phyloP scores from a whole-genome alignment of 2,329 filamentous ascomycete genomes.

The Hymenoscyphus fructigenus region DNA sequence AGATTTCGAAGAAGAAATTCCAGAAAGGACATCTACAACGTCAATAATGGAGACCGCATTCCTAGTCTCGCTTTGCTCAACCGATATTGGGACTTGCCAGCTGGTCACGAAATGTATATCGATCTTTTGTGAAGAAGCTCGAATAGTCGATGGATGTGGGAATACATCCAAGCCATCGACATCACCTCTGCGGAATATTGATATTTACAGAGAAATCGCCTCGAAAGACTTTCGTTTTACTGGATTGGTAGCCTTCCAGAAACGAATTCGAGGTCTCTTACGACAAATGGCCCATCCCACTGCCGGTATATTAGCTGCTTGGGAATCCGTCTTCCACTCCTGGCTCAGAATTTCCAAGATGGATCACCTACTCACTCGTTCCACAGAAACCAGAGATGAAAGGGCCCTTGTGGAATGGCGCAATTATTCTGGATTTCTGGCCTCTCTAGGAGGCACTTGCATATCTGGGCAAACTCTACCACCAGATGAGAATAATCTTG shows the following conservation, averaged over 20 bases:
- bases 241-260: conserved; percentile 68
- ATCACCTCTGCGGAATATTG: conserved; percentile 58
- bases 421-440: conserved; percentile 67
- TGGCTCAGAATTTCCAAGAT: conserved; percentile 62
- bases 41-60: conserved; percentile 62
- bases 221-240: conserved; percentile 66
- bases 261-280: conserved; percentile 59
- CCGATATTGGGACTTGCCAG: conserved; percentile 64
- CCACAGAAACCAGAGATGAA: conserved; percentile 54
- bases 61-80: conserved; percentile 62
- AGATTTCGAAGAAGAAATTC: conserved; percentile 52
- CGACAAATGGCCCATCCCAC: conserved; percentile 62
- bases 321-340: conserved; percentile 64
- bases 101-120: conserved; percentile 62
- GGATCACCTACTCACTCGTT: conserved; percentile 53
- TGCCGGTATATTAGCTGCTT: conserved; percentile 65
- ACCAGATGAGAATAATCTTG: conserved; percentile 56
- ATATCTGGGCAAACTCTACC: conserved; percentile 55
- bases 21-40: conserved; percentile 52
- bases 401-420: conserved; percentile 62
- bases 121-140: conserved; percentile 61
- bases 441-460: conserved; percentile 65
- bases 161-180: conserved; percentile 45
- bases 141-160: conserved; percentile 48
- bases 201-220: conserved; percentile 61